Evolutionary conservation across 1,284 basidiomycete species (phyloP).

Genomic region (Puccinia horiana): DNA sequence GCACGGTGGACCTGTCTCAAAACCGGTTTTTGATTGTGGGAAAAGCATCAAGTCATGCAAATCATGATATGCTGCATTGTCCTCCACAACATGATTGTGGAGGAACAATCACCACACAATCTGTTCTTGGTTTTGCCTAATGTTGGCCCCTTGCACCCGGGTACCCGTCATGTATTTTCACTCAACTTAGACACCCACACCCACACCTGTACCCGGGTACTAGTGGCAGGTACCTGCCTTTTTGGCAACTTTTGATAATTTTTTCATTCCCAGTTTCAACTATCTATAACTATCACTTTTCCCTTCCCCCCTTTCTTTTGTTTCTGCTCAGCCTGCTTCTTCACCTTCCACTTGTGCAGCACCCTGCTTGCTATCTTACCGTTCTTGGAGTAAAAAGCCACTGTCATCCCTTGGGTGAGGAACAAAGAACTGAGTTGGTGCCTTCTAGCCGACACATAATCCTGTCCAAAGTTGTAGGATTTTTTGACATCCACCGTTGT

Average conservation of each 20-base stretch:
- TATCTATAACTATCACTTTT: no score
- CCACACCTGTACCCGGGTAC: no score
- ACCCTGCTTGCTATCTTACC: background rate
- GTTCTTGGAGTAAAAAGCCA: slow-evolving; percentile 8
- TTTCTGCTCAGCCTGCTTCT: background rate
- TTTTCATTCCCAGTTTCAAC: no score
- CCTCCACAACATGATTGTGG: slow-evolving; percentile 26
- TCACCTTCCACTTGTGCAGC: background rate
- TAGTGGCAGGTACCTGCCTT: no score
- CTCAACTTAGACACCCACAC: no score
- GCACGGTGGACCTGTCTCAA: no score
- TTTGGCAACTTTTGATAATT: no score
- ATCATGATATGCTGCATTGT: no score
- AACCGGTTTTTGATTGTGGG: background rate
- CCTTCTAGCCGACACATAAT: background rate
- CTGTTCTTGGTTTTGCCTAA: background rate
- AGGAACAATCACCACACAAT: background rate
- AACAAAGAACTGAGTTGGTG: background rate
- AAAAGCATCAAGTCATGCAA: background rate
- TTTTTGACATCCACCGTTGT: background rate
- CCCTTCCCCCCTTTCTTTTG: background rate
- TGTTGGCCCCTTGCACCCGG: no score
- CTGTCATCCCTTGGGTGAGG: slow-evolving; percentile 6
- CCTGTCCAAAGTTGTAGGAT: background rate
- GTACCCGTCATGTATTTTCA: no score